Conservation (phyloP, 805 yeast species). For the Ogataea trehalophila region DNA sequence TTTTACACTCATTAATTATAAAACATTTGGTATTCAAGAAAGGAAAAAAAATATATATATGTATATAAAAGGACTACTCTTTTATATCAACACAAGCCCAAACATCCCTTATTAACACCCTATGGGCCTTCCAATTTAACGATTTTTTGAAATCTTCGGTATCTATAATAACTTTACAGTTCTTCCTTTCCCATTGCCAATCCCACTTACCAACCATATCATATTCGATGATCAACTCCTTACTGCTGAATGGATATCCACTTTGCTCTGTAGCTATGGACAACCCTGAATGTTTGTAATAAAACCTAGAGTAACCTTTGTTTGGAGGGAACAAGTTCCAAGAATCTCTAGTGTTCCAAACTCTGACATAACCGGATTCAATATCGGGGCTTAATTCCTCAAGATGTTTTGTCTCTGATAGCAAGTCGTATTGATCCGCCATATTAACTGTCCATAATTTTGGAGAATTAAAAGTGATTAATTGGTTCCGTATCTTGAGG, state of each 20-base stretch:
- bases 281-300: conserved; percentile 17
- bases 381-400: conserved; percentile 6
- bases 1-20: too few relatives aligned
- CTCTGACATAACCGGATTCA: conserved; percentile 15
- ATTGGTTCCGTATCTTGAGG: conserved; percentile 9
- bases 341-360: conserved; percentile 22
- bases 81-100: conserved; percentile 17
- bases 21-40: too few relatives aligned
- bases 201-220: conserved; percentile 20
- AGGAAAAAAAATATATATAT: too few relatives aligned
- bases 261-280: conserved; percentile 20
- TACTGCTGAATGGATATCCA: conserved; percentile 4
- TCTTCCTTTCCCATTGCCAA: conserved; percentile 13
- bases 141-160: conserved; percentile 12
- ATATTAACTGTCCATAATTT: conserved; percentile 17
- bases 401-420: conserved; percentile 11
- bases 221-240: conserved; percentile 15
- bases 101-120: conserved; percentile 13
- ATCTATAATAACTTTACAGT: conserved; percentile 13
- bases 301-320: conserved; percentile 7
- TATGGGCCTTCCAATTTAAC: conserved; percentile 17
- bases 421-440: conserved; percentile 17
- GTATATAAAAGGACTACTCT: too few relatives aligned
- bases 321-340: conserved; percentile 20
- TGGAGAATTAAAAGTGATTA: conserved; percentile 18